A percentile compares a stretch with the other conserved stretches of the same genome.
Evolutionary conservation across 345 rosid genomes (phyloP).

Genomic region (Citrus reticulata): DNA sequence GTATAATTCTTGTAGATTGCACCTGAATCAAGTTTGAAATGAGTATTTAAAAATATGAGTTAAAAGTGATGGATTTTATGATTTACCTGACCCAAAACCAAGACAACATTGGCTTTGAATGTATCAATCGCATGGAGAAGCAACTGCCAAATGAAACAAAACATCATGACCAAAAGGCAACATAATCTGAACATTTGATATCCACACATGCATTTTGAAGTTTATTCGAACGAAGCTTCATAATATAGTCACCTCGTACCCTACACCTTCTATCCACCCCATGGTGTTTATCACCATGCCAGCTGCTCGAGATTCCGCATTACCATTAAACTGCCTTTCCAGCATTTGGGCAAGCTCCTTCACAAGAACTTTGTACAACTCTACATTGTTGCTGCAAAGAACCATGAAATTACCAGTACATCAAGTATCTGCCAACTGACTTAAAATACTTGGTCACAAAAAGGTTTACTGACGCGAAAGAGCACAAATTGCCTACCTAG

Average conservation of each 20-base stretch:
- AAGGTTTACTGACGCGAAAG: background rate
- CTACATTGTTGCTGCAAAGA: conserved; percentile 63
- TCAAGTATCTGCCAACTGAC: background rate
- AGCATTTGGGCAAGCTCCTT: conserved; percentile 82
- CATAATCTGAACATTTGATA: background rate
- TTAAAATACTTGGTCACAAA: background rate
- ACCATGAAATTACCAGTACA: background rate
- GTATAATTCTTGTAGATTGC: background rate
- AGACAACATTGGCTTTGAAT: conserved; percentile 79
- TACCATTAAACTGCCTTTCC: conserved; percentile 78
- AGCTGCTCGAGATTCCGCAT: conserved; percentile 78
- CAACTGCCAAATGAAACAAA: conserved; percentile 47
- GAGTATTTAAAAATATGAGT: background rate
- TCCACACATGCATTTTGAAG: background rate
- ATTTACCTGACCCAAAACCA: conserved; percentile 84
- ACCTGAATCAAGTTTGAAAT: background rate
- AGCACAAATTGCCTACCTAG: conserved; percentile 43
- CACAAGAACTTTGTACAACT: conserved; percentile 67
- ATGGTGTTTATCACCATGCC: conserved; percentile 97
- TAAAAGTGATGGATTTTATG: background rate
- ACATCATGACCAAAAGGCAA: background rate
- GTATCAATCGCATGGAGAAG: conserved; percentile 76
- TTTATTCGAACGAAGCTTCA: background rate
- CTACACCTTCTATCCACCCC: conserved; percentile 97
- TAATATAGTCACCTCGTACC: conserved; percentile 60